Conservation (phyloP, 805 yeast genomes). For the Yamadazyma endophytica region DNA sequence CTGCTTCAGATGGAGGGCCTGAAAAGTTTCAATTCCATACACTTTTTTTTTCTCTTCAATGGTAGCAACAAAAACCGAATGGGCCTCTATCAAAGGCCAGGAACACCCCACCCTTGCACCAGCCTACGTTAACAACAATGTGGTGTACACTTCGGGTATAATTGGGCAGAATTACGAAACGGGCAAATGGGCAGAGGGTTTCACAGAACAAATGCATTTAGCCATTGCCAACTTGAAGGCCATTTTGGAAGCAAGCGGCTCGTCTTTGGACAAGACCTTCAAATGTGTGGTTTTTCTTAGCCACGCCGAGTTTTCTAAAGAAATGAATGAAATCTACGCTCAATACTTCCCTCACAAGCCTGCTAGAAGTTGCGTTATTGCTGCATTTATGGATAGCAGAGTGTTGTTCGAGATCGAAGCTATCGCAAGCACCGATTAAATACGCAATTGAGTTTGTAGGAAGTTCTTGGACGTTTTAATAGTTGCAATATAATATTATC, state of each 20-base stretch:
- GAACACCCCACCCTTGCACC: slow-evolving; percentile 29
- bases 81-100: slow-evolving; percentile 25
- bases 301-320: slow-evolving; percentile 37
- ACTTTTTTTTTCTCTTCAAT: slow-evolving; percentile 4
- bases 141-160: slow-evolving; percentile 46
- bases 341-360: slow-evolving; percentile 46
- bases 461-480: too few relatives aligned
- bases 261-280: slow-evolving; percentile 42
- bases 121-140: slow-evolving; percentile 22
- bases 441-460: too few relatives aligned
- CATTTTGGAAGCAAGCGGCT: slow-evolving; percentile 41
- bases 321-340: slow-evolving; percentile 44
- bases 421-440: slow-evolving; percentile 34
- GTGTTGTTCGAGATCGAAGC: slow-evolving; percentile 51
- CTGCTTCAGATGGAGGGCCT: too few relatives aligned
- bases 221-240: slow-evolving; percentile 42
- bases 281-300: slow-evolving; percentile 49
- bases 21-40: too few relatives aligned
- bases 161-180: slow-evolving; percentile 38
- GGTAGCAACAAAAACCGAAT: slow-evolving; percentile 17
- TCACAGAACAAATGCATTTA: slow-evolving; percentile 42
- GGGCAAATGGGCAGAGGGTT: slow-evolving; percentile 38
- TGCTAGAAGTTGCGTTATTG: slow-evolving; percentile 51
- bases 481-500: too few relatives aligned
- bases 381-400: slow-evolving; percentile 47